Evolutionary conservation across 192 early-diverging fungal genomes (phyloP).

Genomic region (Diversispora eburnea): DNA sequence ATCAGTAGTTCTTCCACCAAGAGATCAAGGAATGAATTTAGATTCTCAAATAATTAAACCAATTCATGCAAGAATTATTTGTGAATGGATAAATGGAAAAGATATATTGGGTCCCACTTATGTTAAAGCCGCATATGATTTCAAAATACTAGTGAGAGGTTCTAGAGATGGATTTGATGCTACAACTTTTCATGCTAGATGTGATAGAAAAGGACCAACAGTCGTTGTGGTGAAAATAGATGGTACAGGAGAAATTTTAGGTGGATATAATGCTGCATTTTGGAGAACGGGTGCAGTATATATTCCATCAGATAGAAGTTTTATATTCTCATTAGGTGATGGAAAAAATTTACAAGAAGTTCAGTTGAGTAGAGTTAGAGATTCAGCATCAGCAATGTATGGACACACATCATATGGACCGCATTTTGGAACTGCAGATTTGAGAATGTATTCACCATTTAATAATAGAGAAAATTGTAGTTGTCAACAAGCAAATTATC

Average conservation of each 20-base stretch:
- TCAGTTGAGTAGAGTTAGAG: neutral
- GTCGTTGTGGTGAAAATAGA: neutral
- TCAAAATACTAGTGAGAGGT: conserved; percentile 8
- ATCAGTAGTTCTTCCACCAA: neutral
- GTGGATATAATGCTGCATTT: neutral
- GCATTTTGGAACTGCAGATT: neutral
- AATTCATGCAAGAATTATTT: neutral
- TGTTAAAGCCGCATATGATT: conserved; percentile 2
- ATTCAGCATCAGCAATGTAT: neutral
- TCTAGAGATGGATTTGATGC: neutral
- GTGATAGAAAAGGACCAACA: conserved; percentile 7
- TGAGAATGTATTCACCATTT: neutral
- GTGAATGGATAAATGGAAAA: neutral
- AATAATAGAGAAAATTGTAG: neutral
- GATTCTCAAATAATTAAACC: neutral
- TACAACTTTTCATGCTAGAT: neutral
- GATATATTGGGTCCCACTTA: neutral
- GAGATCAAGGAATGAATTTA: neutral
- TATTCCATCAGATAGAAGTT: neutral
- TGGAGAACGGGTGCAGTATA: neutral
- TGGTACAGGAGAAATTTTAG: neutral
- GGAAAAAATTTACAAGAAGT: conserved; percentile 1
- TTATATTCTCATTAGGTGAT: neutral
- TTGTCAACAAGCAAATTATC: neutral
- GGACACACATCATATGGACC: neutral